Conservation (phyloP, 352 stramenopile species). For the Hyphochytrium catenoides region DNA sequence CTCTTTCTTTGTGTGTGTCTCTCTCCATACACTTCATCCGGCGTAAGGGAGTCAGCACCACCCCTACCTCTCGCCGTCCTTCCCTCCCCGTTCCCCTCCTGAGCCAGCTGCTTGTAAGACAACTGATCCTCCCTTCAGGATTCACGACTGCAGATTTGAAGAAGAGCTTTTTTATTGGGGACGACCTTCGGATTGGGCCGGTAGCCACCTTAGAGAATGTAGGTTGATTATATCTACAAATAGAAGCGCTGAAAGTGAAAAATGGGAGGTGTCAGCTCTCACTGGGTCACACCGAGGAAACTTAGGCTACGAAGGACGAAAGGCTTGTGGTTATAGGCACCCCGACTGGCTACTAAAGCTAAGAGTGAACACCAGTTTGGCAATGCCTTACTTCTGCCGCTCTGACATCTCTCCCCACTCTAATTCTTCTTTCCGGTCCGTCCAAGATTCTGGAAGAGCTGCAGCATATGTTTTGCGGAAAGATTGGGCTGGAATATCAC, state of each 20-base stretch:
- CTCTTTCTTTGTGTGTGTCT: too few species aligned
- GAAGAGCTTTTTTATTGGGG: slow-evolving; percentile 70
- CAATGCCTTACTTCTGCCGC: neutral
- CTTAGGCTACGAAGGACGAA: too few species aligned
- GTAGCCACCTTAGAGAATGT: slow-evolving; percentile 41
- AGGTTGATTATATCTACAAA: neutral
- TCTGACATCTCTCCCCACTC: slow-evolving; percentile 13
- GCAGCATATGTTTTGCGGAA: slow-evolving; percentile 84
- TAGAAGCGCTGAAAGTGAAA: neutral
- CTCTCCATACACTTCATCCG: too few species aligned
- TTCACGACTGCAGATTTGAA: slow-evolving; percentile 71
- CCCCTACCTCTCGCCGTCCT: too few species aligned
- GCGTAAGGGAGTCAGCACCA: too few species aligned
- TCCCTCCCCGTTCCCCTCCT: too few species aligned
- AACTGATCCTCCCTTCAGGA: slow-evolving; percentile 29
- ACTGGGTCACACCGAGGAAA: too few species aligned
- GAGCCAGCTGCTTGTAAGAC: too few species aligned
- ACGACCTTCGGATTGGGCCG: slow-evolving; percentile 50
- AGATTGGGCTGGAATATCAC: slow-evolving; percentile 93
- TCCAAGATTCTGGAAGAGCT: slow-evolving; percentile 79
- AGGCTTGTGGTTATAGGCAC: too few species aligned
- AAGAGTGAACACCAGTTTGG: slow-evolving; percentile 1
- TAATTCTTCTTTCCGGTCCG: too few species aligned
- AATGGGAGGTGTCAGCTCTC: slow-evolving; percentile 1
- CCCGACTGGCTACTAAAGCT: too few species aligned